phyloP scores from a whole-genome alignment of 1,139 yeast species.

The Candida anutae region DNA sequence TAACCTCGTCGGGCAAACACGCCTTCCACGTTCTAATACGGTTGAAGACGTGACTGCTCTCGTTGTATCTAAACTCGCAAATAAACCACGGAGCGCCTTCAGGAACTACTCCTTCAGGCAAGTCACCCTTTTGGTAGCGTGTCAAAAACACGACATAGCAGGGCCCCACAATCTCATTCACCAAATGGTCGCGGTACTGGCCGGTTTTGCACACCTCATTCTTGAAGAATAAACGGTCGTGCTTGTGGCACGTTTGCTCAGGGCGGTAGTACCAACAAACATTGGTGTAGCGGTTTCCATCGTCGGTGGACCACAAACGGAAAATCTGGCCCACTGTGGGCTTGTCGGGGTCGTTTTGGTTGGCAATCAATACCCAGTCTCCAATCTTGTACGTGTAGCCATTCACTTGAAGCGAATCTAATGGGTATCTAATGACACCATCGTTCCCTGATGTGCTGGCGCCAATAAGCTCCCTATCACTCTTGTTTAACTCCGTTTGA shows the following conservation, averaged over 20 bases:
- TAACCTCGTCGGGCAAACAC: constrained; percentile 92
- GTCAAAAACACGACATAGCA: constrained; percentile 94
- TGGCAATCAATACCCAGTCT: constrained; percentile 86
- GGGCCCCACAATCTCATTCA: constrained; percentile 83
- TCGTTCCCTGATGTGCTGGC: constrained; percentile 53
- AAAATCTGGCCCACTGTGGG: constrained; percentile 94
- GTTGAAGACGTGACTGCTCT: constrained; percentile 80
- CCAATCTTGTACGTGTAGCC: constrained; percentile 79
- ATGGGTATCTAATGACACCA: constrained; percentile 59
- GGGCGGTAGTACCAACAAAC: constrained; percentile 98
- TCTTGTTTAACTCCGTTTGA: constrained; percentile 66
- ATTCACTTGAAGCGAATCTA: constrained; percentile 64
- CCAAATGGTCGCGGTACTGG: constrained; percentile 89
- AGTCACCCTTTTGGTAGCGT: constrained; percentile 90
- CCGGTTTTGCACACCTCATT: constrained; percentile 96
- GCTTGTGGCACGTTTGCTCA: constrained; percentile 93
- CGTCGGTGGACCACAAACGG: constrained; percentile 82
- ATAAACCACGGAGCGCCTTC: constrained; percentile 79
- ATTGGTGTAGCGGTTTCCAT: constrained; percentile 81
- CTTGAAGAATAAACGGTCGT: constrained; percentile 79
- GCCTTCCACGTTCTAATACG: constrained; percentile 98
- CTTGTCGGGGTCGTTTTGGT: constrained; percentile 78
- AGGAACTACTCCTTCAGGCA: constrained; percentile 58
- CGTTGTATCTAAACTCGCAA: constrained; percentile 93
- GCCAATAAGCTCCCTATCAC: constrained; percentile 72